Percentiles rank a stretch among this genome's conserved stretches.
phyloP scores from a whole-genome alignment of 371 early-diverging fungal species.

The Mucor circinelloides region DNA sequence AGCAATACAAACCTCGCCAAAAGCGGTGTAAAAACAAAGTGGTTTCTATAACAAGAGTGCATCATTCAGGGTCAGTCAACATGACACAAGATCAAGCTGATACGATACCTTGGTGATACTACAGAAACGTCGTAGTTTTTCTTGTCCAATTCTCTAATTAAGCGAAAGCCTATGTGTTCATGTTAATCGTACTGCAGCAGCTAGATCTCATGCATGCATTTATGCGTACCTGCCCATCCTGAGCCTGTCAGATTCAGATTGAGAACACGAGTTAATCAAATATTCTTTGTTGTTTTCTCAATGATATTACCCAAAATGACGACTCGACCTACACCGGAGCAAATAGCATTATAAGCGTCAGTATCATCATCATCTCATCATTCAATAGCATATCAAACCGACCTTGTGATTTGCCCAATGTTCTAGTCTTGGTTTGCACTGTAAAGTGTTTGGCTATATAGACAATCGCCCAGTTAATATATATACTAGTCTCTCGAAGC shows the following conservation, averaged over 20 bases:
- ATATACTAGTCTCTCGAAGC: not conserved
- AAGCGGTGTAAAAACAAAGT: slow-evolving; percentile 84
- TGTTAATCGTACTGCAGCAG: not conserved
- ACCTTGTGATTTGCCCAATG: slow-evolving; percentile 31
- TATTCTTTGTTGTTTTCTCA: not conserved
- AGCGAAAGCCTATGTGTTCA: slow-evolving; percentile 54
- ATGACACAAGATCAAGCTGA: not conserved
- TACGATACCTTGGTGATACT: slow-evolving; percentile 61
- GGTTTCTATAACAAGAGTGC: slow-evolving; percentile 51
- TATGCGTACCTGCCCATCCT: slow-evolving; percentile 62
- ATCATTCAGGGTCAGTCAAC: not conserved
- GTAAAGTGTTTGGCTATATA: slow-evolving; percentile 18
- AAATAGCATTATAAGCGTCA: no score
- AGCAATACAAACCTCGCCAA: slow-evolving; percentile 52
- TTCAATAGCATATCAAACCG: not conserved
- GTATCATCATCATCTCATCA: no score
- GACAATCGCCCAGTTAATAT: not conserved
- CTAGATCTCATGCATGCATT: not conserved
- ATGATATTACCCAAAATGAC: slow-evolving; percentile 20
- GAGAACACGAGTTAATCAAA: not conserved
- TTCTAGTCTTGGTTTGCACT: slow-evolving; percentile 28
- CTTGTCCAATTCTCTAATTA: slow-evolving; percentile 62
- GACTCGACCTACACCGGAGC: slow-evolving; percentile 9
- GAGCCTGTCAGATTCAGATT: slow-evolving; percentile 38
- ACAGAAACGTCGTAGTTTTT: slow-evolving; percentile 69